Base-by-base conservation (phyloP, 768 basidiomycete species). In the Pleurotus platypus region DNA sequence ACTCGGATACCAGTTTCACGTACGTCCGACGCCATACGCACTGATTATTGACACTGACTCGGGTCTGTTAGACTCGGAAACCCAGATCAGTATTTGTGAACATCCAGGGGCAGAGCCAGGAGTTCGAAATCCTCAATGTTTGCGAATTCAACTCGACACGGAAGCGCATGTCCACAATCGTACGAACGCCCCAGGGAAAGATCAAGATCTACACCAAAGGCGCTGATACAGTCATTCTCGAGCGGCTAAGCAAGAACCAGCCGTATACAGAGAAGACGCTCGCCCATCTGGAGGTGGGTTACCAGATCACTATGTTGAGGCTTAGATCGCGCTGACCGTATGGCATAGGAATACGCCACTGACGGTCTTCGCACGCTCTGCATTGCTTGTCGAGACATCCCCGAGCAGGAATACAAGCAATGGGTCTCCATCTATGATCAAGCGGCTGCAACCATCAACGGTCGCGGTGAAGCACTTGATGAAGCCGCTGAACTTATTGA, bases 71-170 rank as follows among this genome's bases (percentile, higher is more conserved):
- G 94, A 95, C 81, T 2, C 89, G 97, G 40, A 99, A 99, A 70
- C 97, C 97, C 4, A 94, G 89, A 67, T 97, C 96, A 0, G 92
- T 95, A 5, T 98, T 92, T 67, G 85, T 98, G 54, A 87, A 90
- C 40, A 78, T 95, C 57, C 76, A 81, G 49, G 94, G 92, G 16
- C 71, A 76, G 55, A 72, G 78, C 0, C 80, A 83, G 56, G 94
- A 98, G 68, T 98, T 86, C 67, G 85, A 98, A 66, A 84, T 98
- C 57, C 72, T 99, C 58, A 98, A 98, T 66, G 89, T 99, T 45
- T 97, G 95, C 81, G 97, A 98, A 73, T 99, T 99, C 80, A 98
- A 98, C 68, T 97, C 94, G 20, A 92, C 94, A 3, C 83, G 97
- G 50, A 98, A 99, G 67, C 84, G 97, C 58, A 98, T 99, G 97